A percentile compares a stretch with the other conserved stretches of the same genome.
Evolutionary conservation across 192 early-diverging fungal genomes (phyloP).

Genomic region (Entophlyctis luteolus): DNA sequence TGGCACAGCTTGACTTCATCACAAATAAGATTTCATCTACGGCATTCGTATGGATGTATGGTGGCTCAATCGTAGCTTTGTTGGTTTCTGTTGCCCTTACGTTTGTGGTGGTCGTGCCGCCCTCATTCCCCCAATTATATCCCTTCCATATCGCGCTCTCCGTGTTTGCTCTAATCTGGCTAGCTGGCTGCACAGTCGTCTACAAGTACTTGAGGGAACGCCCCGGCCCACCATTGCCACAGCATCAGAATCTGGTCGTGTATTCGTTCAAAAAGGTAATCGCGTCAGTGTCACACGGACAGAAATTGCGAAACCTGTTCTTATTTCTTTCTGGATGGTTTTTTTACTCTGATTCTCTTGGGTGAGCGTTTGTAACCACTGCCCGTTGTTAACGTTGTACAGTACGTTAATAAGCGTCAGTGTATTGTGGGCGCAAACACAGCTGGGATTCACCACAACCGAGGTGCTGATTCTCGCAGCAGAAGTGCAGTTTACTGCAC

Average conservation of each 20-base stretch:
- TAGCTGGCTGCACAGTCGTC: constrained; percentile 17
- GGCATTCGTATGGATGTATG: constrained; percentile 23
- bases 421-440: constrained; percentile 55
- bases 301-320: constrained; percentile 53
- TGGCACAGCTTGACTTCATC: constrained; percentile 5
- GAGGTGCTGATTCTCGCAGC: constrained; percentile 54
- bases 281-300: constrained; percentile 39
- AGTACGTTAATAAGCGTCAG: constrained; percentile 49
- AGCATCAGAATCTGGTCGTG: constrained; percentile 11
- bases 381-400: too few relatives aligned
- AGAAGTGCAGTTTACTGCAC: constrained; percentile 52
- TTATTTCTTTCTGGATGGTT: constrained; percentile 69
- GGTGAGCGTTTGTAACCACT: too few relatives aligned
- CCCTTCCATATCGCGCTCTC: constrained; percentile 27
- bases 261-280: constrained; percentile 30
- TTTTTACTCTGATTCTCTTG: constrained; percentile 65
- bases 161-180: constrained; percentile 25
- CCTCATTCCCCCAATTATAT: constrained; percentile 25
- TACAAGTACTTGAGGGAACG: constrained; percentile 17
- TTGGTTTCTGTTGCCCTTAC: constrained; percentile 20
- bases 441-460: constrained; percentile 47
- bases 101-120: not conserved
- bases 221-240: constrained; percentile 39
- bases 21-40: constrained; percentile 27
- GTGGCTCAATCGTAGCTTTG: constrained; percentile 5